phyloP scores from a whole-genome alignment of 2,329 filamentous ascomycete species.

The Saccharata proteae region DNA sequence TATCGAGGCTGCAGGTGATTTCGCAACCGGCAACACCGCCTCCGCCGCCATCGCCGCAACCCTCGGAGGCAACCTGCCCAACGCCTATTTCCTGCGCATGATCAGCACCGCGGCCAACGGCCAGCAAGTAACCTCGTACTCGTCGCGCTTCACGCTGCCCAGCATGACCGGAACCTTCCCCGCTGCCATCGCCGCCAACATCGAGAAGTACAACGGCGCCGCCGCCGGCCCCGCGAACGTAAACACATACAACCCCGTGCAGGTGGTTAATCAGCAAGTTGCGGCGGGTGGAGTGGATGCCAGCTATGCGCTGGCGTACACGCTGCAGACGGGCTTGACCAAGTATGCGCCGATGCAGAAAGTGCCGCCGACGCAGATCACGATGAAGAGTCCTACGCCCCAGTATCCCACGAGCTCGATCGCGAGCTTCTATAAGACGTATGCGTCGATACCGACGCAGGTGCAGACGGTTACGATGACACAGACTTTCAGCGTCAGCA shows the following conservation, averaged over 20 bases:
- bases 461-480: slow-evolving; percentile 41
- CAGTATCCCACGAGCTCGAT: slow-evolving; percentile 44
- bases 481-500: slow-evolving; percentile 39
- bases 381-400: slow-evolving; percentile 36
- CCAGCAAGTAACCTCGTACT: slow-evolving; percentile 47
- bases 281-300: slow-evolving; percentile 12
- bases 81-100: slow-evolving; percentile 32
- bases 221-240: not conserved
- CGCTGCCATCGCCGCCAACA: slow-evolving; percentile 29
- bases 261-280: not conserved
- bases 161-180: slow-evolving; percentile 52
- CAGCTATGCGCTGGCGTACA: slow-evolving; percentile 37
- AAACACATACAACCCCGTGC: not conserved
- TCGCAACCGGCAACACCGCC: slow-evolving; percentile 29
- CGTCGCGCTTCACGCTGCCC: slow-evolving; percentile 50
- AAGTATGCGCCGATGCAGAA: slow-evolving; percentile 51
- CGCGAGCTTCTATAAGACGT: slow-evolving; percentile 36
- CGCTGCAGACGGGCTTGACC: slow-evolving; percentile 43
- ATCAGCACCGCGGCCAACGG: slow-evolving; percentile 42
- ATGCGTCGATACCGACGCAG: slow-evolving; percentile 19
- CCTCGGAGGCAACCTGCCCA: slow-evolving; percentile 25
- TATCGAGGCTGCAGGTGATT: slow-evolving; percentile 26
- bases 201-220: not conserved
- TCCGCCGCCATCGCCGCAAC: slow-evolving; percentile 33
- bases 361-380: slow-evolving; percentile 47